Conservation (phyloP, 805 yeast genomes). For the Ogataea zsoltii region DNA sequence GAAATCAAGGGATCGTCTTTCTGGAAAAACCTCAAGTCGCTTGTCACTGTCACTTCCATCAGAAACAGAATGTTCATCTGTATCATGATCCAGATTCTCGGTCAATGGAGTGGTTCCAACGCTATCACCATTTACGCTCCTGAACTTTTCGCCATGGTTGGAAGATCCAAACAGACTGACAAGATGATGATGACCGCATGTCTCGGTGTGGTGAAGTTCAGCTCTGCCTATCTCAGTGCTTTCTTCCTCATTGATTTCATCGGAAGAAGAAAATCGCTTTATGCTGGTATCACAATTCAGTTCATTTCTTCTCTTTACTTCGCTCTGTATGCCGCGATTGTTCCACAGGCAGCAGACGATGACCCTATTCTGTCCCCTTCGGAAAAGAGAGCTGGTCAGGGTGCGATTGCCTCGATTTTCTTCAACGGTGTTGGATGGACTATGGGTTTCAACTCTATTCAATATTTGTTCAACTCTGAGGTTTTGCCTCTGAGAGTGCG, state of each 20-base stretch:
- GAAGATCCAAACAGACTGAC: constrained; percentile 40
- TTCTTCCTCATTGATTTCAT: constrained; percentile 54
- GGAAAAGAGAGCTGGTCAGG: constrained; percentile 41
- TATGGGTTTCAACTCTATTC: constrained; percentile 57
- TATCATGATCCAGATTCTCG: constrained; percentile 44
- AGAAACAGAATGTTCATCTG: constrained; percentile 48
- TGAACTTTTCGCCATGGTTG: constrained; percentile 48
- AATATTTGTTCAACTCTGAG: constrained; percentile 56
- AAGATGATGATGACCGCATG: constrained; percentile 50
- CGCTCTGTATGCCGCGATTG: constrained; percentile 46
- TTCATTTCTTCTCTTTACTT: constrained; percentile 43
- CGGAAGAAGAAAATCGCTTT: constrained; percentile 52
- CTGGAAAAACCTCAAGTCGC: constrained; percentile 33
- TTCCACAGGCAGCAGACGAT: constrained; percentile 42
- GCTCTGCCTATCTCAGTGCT: constrained; percentile 49
- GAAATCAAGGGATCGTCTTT: constrained; percentile 26
- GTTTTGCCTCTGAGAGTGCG: constrained; percentile 53
- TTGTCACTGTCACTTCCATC: constrained; percentile 40
- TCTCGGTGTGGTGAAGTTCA: constrained; percentile 54
- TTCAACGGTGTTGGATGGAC: constrained; percentile 59
- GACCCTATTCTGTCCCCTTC: constrained; percentile 34
- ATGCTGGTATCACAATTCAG: constrained; percentile 50
- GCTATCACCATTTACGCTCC: constrained; percentile 59
- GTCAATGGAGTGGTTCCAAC: constrained; percentile 63
- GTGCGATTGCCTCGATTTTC: constrained; percentile 52